Conservation (phyloP, 2,329 filamentous ascomycete genomes). For the Parastagonospora nodorum region DNA sequence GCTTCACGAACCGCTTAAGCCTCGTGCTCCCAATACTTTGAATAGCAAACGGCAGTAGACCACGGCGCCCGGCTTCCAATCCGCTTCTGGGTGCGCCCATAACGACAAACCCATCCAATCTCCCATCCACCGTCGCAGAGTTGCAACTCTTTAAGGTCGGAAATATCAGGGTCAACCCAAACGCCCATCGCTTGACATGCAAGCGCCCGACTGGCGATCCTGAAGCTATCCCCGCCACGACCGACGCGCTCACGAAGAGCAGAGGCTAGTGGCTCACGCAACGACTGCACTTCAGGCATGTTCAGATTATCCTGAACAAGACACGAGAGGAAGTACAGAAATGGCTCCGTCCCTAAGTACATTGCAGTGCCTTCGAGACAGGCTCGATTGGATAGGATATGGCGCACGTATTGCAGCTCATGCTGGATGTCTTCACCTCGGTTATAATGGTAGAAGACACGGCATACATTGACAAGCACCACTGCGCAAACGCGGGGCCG, state of each 20-base stretch:
- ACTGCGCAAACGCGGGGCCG: constrained; percentile 33
- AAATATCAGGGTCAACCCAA: constrained; percentile 13
- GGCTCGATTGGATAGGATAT: constrained; percentile 20
- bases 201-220: constrained; percentile 34
- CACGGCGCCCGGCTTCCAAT: constrained; percentile 27
- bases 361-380: constrained; percentile 42
- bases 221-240: constrained; percentile 26
- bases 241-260: constrained; percentile 32
- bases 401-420: constrained; percentile 30
- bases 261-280: constrained; percentile 25
- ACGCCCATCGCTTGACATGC: constrained; percentile 32
- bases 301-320: constrained; percentile 21
- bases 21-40: constrained; percentile 21
- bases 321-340: constrained; percentile 36
- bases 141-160: constrained; percentile 33
- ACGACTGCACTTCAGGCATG: constrained; percentile 18
- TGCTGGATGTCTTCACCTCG: constrained; percentile 25
- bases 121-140: constrained; percentile 45
- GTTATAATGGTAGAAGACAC: constrained; percentile 36
- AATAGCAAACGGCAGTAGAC: constrained; percentile 32
- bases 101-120: constrained; percentile 27
- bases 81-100: constrained; percentile 15
- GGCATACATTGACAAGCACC: constrained; percentile 41
- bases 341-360: constrained; percentile 40
- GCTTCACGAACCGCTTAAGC: not conserved